Base-by-base conservation (phyloP, 345 rosid genomes). In the Camelina laxa region DNA sequence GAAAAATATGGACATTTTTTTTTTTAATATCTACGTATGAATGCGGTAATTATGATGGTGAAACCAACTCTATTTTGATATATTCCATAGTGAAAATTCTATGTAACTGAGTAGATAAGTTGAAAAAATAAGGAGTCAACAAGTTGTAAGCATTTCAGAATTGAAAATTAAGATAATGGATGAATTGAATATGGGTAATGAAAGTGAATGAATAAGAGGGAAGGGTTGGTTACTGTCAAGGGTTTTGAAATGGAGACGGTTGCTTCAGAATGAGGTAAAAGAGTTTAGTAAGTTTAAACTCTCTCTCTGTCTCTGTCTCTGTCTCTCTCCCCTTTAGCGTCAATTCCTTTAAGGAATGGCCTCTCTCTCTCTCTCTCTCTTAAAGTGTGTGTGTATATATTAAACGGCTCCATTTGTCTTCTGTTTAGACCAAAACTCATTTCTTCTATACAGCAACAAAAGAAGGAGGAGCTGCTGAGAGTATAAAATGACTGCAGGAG, bases 221-320 rank as follows among this genome's bases (percentile, higher is more conserved):
- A 83, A 60, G 45, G 82, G 88, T 81, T 85, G 87, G 95, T 83
- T 74, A 38, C 7, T 75, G 79, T 74, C 65, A 76, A 70, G 82
- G 75, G 66, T 20, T 64, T 27, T 55, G 60, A 51, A 67, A 66
- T 67, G 41, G 22, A 49, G 65, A 71, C 44, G 65, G 80, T 90
- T 92, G 94, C 96, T 92, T 90, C 67, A 82, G 67, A 85, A 45
- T 41, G 61, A 60, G 90, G 98, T 44, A 92, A 85, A 44, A 11
- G 31, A 69, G 33, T 69, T 69, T 55, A 70, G 67, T 64, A 82
- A 72, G 6, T 48, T 27, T 27, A 27, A 27, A 27, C 74, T 83
- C 38, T 61, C 3, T 7, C 9, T 59, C 15, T 82, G 27, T 61
- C 6, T 4, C 9, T 59, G 9, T 59, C 42, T 56, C 31, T 73